phyloP scores from a whole-genome alignment of 148 eudicot genomes.

The Limonium bicolor region DNA sequence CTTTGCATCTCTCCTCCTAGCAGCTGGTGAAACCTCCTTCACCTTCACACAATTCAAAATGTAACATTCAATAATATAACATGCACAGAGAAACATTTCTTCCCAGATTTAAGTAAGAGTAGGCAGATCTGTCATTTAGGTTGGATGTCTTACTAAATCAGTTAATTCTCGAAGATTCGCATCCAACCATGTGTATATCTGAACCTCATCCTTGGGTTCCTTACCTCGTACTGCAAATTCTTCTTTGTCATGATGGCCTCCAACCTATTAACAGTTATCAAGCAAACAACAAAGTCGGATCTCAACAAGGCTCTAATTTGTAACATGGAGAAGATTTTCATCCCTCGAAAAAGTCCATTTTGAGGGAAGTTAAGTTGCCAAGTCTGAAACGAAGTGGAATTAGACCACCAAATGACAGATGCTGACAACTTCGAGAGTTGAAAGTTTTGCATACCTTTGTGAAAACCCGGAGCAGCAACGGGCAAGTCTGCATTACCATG shows the following conservation, averaged over 20 bases:
- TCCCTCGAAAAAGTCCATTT: background rate
- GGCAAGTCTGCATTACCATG: constrained; percentile 37
- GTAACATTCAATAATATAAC: background rate
- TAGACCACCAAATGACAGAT: background rate
- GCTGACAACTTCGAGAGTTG: background rate
- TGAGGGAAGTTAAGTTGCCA: background rate
- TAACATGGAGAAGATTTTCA: background rate
- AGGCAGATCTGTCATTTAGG: background rate
- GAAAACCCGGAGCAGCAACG: constrained; percentile 31
- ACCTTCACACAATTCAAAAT: constrained; percentile 11
- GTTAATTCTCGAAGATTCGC: constrained; percentile 92
- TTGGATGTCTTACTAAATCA: constrained; percentile 52
- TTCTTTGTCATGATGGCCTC: constrained; percentile 66
- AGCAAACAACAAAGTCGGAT: background rate
- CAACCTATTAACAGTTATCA: constrained; percentile 32
- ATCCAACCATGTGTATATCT: constrained; percentile 97
- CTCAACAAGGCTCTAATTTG: background rate
- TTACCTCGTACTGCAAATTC: constrained; percentile 87
- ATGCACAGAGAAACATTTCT: background rate
- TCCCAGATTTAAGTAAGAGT: background rate
- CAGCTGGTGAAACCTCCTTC: constrained; percentile 35
- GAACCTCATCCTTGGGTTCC: constrained; percentile 98
- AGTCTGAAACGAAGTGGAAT: background rate
- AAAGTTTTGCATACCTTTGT: constrained; percentile 19
- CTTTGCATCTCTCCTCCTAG: constrained; percentile 37